Evolutionary conservation across 345 rosid genomes (phyloP), one percentile per base, ranked within the genome.

Genomic region (Geranium rotundifolium): DNA sequence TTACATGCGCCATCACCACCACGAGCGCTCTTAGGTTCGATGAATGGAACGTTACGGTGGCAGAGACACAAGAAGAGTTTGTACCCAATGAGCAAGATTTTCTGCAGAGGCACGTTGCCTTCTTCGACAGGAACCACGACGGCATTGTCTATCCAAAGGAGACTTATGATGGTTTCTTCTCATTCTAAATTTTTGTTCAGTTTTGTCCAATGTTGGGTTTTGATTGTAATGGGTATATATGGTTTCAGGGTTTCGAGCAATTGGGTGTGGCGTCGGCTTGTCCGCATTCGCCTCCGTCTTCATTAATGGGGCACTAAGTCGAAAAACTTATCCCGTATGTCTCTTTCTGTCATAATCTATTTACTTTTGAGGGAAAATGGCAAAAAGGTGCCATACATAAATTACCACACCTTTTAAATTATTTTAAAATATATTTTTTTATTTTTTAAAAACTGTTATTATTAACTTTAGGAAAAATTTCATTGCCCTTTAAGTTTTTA

Each of bases 81-180:
- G n/a, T n/a, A n/a, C n/a, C n/a, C n/a, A n/a, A 56, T 27, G 60
- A 67, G 4, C 58, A 59, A 1, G 57, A 30, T 56, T 56, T 76
- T 72, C 73, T 91, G 71, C 91, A 88, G 67, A 85, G 73, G 69
- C 97, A 91, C 60, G 97, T 71, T 0, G 79, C 91, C 61, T 91
- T 88, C 78, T 91, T 91, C 63, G 97, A 91, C 19, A 71, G 79
- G 72, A 82, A 91, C 69, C 71, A 81, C 50, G 97, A 88, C 58
- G 97, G 97, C 0, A 6, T 85, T 19, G 76, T 91, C 41, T 86
- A 91, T 70, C 96, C 93, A 1, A 86, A 82, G 65, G 97, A 91
- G 70, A 91, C 96, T 19, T 88, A 54, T 54, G 57, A 54, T 29
- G 56, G 17, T 34, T 19, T 6, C 17, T 10, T 64, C 39, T 7